Conservation (phyloP, 768 basidiomycete species). For the Mycena venus region DNA sequence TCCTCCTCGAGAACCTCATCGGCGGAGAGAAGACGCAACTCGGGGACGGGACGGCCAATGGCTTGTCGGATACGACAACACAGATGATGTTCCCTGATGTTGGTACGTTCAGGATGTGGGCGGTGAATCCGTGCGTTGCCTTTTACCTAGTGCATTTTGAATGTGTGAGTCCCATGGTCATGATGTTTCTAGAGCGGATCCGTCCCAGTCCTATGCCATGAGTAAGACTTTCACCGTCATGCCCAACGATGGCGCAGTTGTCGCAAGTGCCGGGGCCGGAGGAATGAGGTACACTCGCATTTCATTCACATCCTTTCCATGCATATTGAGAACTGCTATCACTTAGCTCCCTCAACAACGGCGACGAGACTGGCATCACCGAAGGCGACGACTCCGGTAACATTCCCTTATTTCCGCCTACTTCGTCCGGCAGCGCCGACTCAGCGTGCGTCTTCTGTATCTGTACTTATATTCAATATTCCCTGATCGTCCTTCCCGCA, state of each 20-base stretch:
- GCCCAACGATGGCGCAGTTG: background rate
- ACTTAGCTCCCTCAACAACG: background rate
- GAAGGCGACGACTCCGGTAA: background rate
- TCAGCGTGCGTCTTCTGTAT: background rate
- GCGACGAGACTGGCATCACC: too few species aligned
- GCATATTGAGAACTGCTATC: too few species aligned
- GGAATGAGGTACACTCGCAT: too few species aligned
- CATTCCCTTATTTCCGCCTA: background rate
- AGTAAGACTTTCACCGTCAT: background rate
- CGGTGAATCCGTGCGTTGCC: conserved; percentile 15
- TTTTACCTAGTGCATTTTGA: too few species aligned
- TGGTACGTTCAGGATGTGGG: conserved; percentile 20
- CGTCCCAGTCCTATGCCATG: background rate
- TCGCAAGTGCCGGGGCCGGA: background rate
- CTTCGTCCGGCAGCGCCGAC: background rate
- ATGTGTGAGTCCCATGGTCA: too few species aligned
- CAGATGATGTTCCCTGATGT: background rate
- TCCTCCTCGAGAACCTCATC: conserved; percentile 4
- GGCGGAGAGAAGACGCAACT: background rate
- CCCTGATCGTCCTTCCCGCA: background rate
- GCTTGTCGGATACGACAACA: background rate
- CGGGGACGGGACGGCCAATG: background rate
- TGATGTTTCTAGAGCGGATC: background rate
- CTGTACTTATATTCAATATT: background rate
- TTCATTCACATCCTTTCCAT: too few species aligned